These are phyloP conservation scores for Magnusiomyces ingens DNA, from an alignment of 1,139 yeast genomes.

Conservation along the genomic window DNA sequence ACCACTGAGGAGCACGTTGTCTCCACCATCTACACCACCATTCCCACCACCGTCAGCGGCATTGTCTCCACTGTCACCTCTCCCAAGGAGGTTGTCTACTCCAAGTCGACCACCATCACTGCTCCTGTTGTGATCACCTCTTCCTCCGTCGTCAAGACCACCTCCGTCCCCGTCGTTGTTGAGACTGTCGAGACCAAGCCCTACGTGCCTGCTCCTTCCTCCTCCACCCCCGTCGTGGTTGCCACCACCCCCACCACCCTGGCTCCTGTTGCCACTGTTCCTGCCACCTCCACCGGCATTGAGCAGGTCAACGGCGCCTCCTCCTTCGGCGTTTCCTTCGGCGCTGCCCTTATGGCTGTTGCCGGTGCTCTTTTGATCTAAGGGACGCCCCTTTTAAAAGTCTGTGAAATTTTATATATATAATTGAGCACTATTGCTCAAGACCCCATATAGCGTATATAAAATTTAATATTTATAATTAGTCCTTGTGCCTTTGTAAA, in stretches of 20 bases:
- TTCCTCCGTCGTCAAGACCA: not conserved
- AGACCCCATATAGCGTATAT: too few species aligned
- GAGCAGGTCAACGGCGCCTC: constrained; percentile 4
- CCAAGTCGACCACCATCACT: not conserved
- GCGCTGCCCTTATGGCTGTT: constrained; percentile 5
- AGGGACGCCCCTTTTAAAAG: not conserved
- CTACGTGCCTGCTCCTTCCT: not conserved
- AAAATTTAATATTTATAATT: too few species aligned
- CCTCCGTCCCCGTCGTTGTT: not conserved
- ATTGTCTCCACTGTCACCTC: not conserved
- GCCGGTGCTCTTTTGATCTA: constrained; percentile 6
- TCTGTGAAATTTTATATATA: too few species aligned
- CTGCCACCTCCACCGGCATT: not conserved
- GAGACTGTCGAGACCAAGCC: not conserved
- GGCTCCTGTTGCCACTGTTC: not conserved
- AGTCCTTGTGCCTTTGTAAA: too few species aligned
- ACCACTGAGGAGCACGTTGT: not conserved
- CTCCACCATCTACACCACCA: constrained; percentile 4
- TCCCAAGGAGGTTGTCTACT: constrained; percentile 2
- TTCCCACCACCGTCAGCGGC: not conserved
- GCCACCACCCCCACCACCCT: not conserved
- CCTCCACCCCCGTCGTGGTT: not conserved
- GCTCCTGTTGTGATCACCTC: not conserved
- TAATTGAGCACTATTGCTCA: too few species aligned
- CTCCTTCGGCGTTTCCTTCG: not conserved